phyloP scores from a whole-genome alignment of 2,329 filamentous ascomycete genomes.

The Diaporthe ilicicola region DNA sequence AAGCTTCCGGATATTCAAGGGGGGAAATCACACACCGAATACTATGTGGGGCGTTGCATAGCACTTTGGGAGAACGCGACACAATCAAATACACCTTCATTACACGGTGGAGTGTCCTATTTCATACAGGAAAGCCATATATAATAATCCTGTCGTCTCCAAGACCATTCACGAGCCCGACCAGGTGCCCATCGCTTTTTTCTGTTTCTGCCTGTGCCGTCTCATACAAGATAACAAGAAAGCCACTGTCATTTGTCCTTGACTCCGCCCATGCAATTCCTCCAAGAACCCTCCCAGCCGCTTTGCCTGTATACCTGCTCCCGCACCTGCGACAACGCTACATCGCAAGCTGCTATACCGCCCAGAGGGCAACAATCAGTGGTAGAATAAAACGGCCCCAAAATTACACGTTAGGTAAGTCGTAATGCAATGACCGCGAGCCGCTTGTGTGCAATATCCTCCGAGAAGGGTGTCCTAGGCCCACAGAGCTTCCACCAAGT shows the following conservation, averaged over 20 bases:
- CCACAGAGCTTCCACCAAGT: slow-evolving; percentile 82
- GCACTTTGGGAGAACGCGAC: neutral
- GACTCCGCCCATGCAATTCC: slow-evolving; percentile 29
- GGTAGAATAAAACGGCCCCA: neutral
- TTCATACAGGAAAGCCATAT: neutral
- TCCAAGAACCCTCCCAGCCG: neutral
- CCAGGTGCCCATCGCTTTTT: neutral
- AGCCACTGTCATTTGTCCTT: neutral
- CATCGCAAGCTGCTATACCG: slow-evolving; percentile 16
- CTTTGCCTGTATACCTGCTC: neutral
- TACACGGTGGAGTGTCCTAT: neutral
- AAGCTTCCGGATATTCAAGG: neutral
- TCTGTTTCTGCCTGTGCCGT: neutral
- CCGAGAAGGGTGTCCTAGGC: slow-evolving; percentile 42
- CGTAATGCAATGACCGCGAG: neutral
- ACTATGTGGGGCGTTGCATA: neutral
- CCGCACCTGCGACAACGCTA: slow-evolving; percentile 8
- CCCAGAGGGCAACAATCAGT: neutral
- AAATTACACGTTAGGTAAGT: slow-evolving; percentile 17
- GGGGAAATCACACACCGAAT: neutral
- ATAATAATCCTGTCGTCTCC: neutral
- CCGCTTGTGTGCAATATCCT: neutral
- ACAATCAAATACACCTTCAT: neutral
- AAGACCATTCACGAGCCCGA: neutral
- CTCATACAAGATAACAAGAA: neutral